phyloP scores from a whole-genome alignment of 2,329 filamentous ascomycete genomes.

The Thielaviopsis euricoi region DNA sequence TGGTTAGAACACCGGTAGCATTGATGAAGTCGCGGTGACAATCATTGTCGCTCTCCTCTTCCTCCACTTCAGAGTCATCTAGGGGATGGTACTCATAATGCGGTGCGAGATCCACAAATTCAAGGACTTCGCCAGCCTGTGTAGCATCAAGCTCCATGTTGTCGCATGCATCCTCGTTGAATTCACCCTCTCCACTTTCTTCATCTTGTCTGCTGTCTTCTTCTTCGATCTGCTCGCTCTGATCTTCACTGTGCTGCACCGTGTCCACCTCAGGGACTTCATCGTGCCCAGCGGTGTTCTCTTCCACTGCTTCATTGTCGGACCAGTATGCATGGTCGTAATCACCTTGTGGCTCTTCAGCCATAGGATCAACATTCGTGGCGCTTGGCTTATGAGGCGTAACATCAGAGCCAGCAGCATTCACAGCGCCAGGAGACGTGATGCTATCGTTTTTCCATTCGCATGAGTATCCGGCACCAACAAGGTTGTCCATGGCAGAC shows the following conservation, averaged over 20 bases:
- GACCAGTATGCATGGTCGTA: not conserved
- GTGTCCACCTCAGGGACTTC: not conserved
- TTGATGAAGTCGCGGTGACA: not conserved
- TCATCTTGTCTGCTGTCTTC: not conserved
- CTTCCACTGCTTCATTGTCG: not conserved
- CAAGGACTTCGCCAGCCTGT: not conserved
- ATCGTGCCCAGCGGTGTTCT: not conserved
- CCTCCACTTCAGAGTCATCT: not conserved
- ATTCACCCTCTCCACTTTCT: not conserved
- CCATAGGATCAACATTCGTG: not conserved
- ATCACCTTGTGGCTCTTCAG: not conserved
- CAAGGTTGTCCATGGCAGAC: not conserved
- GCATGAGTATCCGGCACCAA: not conserved
- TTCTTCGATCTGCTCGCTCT: not conserved
- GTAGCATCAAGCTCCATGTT: not conserved
- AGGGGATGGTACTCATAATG: not conserved
- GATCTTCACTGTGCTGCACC: not conserved
- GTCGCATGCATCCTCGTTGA: not conserved
- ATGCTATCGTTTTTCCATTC: not conserved
- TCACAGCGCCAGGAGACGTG: not conserved
- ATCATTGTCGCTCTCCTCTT: not conserved
- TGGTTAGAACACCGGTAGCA: not conserved
- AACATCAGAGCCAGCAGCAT: not conserved
- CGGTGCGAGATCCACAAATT: not conserved
- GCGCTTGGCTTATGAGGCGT: not conserved